Base-by-base conservation (phyloP, 345 rosid genomes). In the Dipteronia dyeriana region DNA sequence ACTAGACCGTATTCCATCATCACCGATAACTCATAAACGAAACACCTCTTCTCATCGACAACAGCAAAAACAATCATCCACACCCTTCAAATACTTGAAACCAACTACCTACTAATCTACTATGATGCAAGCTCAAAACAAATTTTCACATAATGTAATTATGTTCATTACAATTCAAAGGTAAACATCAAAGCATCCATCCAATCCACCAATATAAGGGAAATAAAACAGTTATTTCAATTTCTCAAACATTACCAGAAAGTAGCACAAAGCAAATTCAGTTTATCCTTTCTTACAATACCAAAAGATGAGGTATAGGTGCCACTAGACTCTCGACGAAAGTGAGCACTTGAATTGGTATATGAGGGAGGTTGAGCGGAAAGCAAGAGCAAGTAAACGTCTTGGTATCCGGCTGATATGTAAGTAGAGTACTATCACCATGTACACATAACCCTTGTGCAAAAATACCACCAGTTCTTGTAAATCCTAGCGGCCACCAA, bases 401-500 rank as follows among this genome's bases (percentile, higher is more conserved):
- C 23, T 61, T 22, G 25, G 14, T 23, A 5, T 45, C 54, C 25
- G 76, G 76, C 11, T 43, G 26, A 16, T 61, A 73, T 26, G 34
- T n/a, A 25, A 73, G 59, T 61, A 73, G 45, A 62, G 17, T 39
- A 73, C 23, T 25, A 25, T 23, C 23, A 25, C 59, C 66, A 61
- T 62, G 68, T 2, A 8, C 41, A 20, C 76, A 73, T 6, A 16
- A 41, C 2, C 76, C 76, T 25, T 39, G 76, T 23, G 38, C n/a
- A 43, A 61, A 73, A 61, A 73, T 61, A 43, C 43, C n/a, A 2
- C 68, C 76, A 11, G 19, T 51, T 19, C 39, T 26, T 17, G 76
- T 43, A 25, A 73, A 73, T 7, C 76, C 76, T 10, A 73, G 56
- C 0, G 76, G 76, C 76, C 76, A 61, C 68, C 68, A 73, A 73